Conservation (phyloP, 2,329 filamentous ascomycete genomes). For the Onygenales sp. region DNA sequence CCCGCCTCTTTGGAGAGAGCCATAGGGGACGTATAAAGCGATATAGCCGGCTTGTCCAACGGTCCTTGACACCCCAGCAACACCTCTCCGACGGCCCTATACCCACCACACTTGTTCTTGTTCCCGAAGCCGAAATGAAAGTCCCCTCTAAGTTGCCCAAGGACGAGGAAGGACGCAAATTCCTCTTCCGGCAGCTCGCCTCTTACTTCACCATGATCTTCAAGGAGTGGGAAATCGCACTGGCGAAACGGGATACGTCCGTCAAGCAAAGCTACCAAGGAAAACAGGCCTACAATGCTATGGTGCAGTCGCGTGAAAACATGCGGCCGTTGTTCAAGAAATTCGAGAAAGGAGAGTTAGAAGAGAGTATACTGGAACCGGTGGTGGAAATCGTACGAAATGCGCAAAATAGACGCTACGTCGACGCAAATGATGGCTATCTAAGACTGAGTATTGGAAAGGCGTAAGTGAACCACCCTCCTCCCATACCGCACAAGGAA, state of each 20-base stretch:
- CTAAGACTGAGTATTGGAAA: conserved; percentile 88
- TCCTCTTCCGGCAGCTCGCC: conserved; percentile 76
- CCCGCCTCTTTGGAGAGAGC: conserved; percentile 68
- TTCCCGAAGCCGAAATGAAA: conserved; percentile 84
- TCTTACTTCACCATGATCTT: conserved; percentile 98
- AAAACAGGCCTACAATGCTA: conserved; percentile 70
- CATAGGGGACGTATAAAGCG: conserved; percentile 60
- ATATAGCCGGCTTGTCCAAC: conserved; percentile 53
- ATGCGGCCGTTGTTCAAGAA: conserved; percentile 84
- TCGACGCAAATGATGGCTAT: conserved; percentile 94
- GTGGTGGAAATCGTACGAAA: conserved; percentile 87
- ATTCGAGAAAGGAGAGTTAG: conserved; percentile 71
- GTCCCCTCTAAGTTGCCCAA: conserved; percentile 54
- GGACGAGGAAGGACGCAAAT: conserved; percentile 56
- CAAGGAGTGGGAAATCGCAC: conserved; percentile 71
- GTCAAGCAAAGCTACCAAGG: conserved; percentile 67
- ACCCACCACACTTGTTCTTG: conserved; percentile 68
- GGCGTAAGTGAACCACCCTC: conserved; percentile 41
- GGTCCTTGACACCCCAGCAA: conserved; percentile 26
- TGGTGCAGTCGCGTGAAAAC: conserved; percentile 79
- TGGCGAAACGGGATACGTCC: conserved; percentile 49
- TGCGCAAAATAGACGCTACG: conserved; percentile 82
- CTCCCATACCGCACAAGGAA: background rate
- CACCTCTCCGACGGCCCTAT: conserved; percentile 65
- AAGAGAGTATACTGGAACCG: conserved; percentile 68